These are phyloP conservation scores for Trichothecium sympodiale DNA, from an alignment of 2,329 filamentous ascomycete genomes.

Conservation along the genomic window DNA sequence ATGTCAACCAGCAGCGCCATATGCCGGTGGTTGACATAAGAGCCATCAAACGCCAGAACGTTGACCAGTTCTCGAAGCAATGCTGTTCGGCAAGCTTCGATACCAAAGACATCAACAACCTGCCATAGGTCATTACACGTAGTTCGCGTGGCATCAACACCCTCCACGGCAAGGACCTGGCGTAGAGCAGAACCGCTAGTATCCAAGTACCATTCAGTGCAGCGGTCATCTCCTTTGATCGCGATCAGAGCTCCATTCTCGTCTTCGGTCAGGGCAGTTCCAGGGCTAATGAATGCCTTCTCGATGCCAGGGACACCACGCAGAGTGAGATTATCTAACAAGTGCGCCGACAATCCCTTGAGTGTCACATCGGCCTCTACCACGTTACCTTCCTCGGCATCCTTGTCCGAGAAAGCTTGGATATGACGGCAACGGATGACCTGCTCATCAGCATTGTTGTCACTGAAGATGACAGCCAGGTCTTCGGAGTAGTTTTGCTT, in stretches of 20 bases:
- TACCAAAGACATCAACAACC: slow-evolving; percentile 88
- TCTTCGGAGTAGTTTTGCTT: slow-evolving; percentile 80
- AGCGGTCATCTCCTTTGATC: slow-evolving; percentile 61
- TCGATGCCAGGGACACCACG: slow-evolving; percentile 85
- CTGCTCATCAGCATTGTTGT: slow-evolving; percentile 93
- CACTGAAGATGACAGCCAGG: slow-evolving; percentile 88
- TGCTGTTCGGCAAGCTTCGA: slow-evolving; percentile 82
- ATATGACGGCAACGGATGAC: slow-evolving; percentile 87
- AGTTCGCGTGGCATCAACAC: slow-evolving; percentile 75
- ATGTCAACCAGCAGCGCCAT: slow-evolving; percentile 91
- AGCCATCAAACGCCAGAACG: slow-evolving; percentile 96
- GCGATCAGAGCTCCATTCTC: slow-evolving; percentile 64
- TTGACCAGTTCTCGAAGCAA: slow-evolving; percentile 81
- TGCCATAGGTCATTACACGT: slow-evolving; percentile 96
- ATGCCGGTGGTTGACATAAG: slow-evolving; percentile 98
- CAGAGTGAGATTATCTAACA: slow-evolving; percentile 82
- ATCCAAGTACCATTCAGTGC: slow-evolving; percentile 91
- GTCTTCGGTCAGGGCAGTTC: slow-evolving; percentile 54
- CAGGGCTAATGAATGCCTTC: slow-evolving; percentile 84
- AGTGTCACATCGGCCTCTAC: slow-evolving; percentile 86
- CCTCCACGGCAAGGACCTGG: slow-evolving; percentile 73
- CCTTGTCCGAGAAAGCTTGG: slow-evolving; percentile 57
- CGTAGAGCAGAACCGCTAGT: slow-evolving; percentile 83
- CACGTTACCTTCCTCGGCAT: slow-evolving; percentile 48
- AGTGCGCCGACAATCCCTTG: slow-evolving; percentile 81